These are phyloP conservation scores for Stygiomarasmius scandens DNA, from an alignment of 1,284 basidiomycete species.

Conservation along the genomic window DNA sequence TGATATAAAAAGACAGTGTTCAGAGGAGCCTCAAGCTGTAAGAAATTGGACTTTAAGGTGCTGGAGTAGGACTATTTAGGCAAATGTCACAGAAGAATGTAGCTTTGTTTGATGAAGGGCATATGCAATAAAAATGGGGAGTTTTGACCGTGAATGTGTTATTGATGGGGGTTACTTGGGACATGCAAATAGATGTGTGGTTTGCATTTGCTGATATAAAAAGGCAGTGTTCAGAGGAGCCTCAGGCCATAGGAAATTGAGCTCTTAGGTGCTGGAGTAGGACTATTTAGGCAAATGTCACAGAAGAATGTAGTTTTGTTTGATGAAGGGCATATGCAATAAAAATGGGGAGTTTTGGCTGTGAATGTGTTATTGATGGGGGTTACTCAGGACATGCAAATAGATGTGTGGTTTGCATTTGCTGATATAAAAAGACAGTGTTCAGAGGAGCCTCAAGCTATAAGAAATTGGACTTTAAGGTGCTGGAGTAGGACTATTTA, in stretches of 20 bases:
- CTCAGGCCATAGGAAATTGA: constrained; percentile 88
- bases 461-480: constrained; percentile 89
- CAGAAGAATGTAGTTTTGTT: constrained; percentile 80
- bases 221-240: constrained; percentile 87
- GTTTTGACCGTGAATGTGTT: constrained; percentile 56
- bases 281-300: constrained; percentile 85
- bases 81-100: constrained; percentile 81
- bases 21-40: constrained; percentile 87
- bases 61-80: constrained; percentile 82
- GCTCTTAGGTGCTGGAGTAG: constrained; percentile 87
- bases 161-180: constrained; percentile 59
- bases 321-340: constrained; percentile 91
- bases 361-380: constrained; percentile 48
- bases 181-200: constrained; percentile 78
- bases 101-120: constrained; percentile 88
- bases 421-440: constrained; percentile 91
- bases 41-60: constrained; percentile 91
- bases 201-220: constrained; percentile 95
- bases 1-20: constrained; percentile 88
- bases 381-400: constrained; percentile 75
- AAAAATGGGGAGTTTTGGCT: constrained; percentile 74
- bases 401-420: too few relatives aligned
- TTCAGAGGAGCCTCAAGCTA: constrained; percentile 87
- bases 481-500: constrained; percentile 84
- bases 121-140: constrained; percentile 88